Base-by-base conservation (phyloP, 176 grass and related monocot species). In the Triticum monococcum region DNA sequence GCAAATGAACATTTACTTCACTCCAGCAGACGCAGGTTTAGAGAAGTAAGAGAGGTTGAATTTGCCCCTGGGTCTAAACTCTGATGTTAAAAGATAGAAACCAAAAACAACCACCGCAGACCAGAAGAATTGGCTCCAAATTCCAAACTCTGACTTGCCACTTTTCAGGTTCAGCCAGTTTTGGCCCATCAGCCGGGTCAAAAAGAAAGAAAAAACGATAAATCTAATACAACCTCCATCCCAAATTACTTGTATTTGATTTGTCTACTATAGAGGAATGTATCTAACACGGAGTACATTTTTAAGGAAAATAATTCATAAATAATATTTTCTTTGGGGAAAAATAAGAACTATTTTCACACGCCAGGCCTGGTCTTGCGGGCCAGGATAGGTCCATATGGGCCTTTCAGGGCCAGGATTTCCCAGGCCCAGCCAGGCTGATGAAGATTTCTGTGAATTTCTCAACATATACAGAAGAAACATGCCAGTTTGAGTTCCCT, bases 371-470 rank as follows among this genome's bases (percentile, higher is more conserved):
- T 76, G 3, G 24, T 75, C n/a, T 75, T 48, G 72, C 24, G 72
- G 23, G 8, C 71, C 38, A 26, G 22, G 12, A 45, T 26, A 46
- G 70, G 35, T 71, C 36, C 8, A 71, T n/a, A 41, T 26, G 12
- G 40, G 5, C n/a, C n/a, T 76, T 76, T 73, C n/a, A 73, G 23
- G 38, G n/a, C 22, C 70, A 73, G 70, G 70, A 22, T 73, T 73
- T 76, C 73, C 16, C 45, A 76, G 73, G 17, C 41, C 43, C 73
- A 32, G 25, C 14, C 13, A 5, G 45, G 73, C 73, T 54, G 24
- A 75, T 31, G 25, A 52, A 76, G 2, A 20, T 8, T 25, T 76
- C 26, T 32, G 9, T 54, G 43, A 76, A 25, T 75, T 8, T 20
- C 8, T 10, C 1, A 24, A 18, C n/a, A 76, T 17, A 33, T 17